A percentile compares a stretch with the other conserved stretches of the same genome.
phyloP scores from a whole-genome alignment of 305 asterid species.

The Petunia hybrid region DNA sequence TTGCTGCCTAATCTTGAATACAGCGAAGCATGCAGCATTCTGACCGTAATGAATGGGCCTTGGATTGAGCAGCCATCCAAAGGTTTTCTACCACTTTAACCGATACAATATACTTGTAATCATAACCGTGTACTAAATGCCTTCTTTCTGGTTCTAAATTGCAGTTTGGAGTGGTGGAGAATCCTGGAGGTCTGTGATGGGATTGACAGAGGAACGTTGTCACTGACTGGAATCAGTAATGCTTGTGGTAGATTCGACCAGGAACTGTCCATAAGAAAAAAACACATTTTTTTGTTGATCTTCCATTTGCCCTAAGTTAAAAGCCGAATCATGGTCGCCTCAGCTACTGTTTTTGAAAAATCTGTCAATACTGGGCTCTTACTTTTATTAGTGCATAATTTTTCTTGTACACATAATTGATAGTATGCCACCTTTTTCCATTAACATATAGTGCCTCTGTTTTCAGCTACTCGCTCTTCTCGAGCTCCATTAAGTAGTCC shows the following conservation, averaged over 20 bases:
- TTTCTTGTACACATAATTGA: not conserved
- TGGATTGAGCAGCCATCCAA: constrained; percentile 92
- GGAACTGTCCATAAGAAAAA: constrained; percentile 6
- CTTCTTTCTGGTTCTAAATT: constrained; percentile 30
- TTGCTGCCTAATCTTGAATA: constrained; percentile 83
- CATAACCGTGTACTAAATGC: not conserved
- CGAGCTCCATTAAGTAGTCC: not conserved
- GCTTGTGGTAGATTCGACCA: not conserved
- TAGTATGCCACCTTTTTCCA: not conserved
- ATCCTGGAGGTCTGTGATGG: constrained; percentile 66
- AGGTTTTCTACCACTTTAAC: constrained; percentile 55
- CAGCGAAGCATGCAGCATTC: constrained; percentile 84
- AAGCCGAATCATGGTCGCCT: constrained; percentile 19
- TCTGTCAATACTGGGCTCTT: not conserved
- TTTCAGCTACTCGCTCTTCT: not conserved
- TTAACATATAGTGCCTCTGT: not conserved
- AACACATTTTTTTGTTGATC: not conserved
- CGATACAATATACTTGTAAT: not conserved
- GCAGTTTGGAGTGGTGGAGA: constrained; percentile 89
- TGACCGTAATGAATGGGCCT: constrained; percentile 95
- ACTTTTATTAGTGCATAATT: not conserved
- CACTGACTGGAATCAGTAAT: constrained; percentile 25
- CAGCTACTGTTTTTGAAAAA: not conserved
- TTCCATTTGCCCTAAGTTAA: not conserved
- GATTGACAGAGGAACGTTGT: constrained; percentile 39